Evolutionary conservation across 208 protist genomes (phyloP).

Genomic region (Strigomonas culicis): DNA sequence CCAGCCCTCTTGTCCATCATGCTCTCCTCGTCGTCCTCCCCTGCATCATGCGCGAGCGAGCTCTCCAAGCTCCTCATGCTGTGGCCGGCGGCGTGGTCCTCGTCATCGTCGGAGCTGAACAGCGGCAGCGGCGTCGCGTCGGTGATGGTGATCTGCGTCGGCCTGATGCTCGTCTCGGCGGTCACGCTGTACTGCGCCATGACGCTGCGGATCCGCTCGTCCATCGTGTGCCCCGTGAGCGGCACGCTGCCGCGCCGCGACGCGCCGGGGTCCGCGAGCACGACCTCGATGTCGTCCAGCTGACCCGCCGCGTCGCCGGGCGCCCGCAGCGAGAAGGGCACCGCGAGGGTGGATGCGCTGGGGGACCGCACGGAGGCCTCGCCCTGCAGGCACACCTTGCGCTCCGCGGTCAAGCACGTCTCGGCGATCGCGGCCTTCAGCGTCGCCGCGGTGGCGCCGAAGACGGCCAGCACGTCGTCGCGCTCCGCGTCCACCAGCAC

Average conservation of each 20-base stretch:
- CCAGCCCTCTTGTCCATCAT: too few relatives aligned
- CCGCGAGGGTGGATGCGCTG: background rate
- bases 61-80: constrained; percentile 1
- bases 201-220: constrained; percentile 18
- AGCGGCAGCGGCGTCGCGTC: constrained; percentile 3
- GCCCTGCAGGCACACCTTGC: background rate
- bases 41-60: background rate
- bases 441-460: constrained; percentile 16
- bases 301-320: background rate
- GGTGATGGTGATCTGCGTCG: constrained; percentile 7
- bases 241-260: background rate
- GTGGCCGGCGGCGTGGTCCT: background rate
- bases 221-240: constrained; percentile 11
- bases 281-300: constrained; percentile 18
- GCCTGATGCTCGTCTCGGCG: background rate
- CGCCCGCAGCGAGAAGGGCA: constrained; percentile 15
- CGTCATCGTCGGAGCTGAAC: background rate
- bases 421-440: constrained; percentile 6
- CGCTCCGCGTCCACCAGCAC: constrained; percentile 47
- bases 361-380: background rate
- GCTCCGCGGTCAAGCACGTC: background rate
- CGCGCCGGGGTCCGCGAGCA: constrained; percentile 14
- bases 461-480: constrained; percentile 29
- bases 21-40: constrained; percentile 1
- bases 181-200: constrained; percentile 16